Evolutionary conservation across 106 monocot genomes (phyloP), one percentile per base, ranked within the genome.

Genomic region (Apostasia ramifera): DNA sequence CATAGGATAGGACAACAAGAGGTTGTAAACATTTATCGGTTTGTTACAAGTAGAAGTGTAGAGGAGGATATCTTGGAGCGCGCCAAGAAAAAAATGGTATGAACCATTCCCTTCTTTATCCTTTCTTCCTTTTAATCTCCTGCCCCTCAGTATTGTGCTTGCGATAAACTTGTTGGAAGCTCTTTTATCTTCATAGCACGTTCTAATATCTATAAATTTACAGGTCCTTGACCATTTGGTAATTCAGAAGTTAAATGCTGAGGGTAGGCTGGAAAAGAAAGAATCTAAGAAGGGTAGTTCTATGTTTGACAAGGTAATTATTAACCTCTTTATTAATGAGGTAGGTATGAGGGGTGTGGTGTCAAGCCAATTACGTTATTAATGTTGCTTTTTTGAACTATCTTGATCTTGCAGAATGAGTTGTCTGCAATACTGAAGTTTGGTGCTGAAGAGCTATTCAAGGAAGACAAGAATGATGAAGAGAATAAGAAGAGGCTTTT

Each of bases 71-170:
- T 98, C 55, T 75, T 98, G 70, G 97, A 98, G 71, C 92, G 97
- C 75, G 97, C 97, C 54, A 98, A 98, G 78, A 93, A 98, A 79
- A 98, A 98, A 75, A 98, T 98, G 97, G 97, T 90, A 90, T 72
- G 2, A 46, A 41, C 38, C 44, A 14, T 60, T 37, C 47, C 49
- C 2, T 45, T 6, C 49, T 57, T 56, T 48, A 37, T 38, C 48
- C 48, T 62, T 55, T 70, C 11, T 60, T 59, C 15, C 50, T 6
- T 1, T 15, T 45, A 44, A 57, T 40, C 1, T 50, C 67, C 37
- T 62, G 39, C 44, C 40, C 14, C 48, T 42, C 1, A 26, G 26
- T 26, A 26, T 26, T 26, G 26, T 26, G 26, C 26, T 51, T 65
- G 42, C 41, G 6, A 55, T 59, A 62, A 46, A 9, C 44, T 12